Conservation (phyloP, 164 flowering plant species). For the Amborella trichopoda region DNA sequence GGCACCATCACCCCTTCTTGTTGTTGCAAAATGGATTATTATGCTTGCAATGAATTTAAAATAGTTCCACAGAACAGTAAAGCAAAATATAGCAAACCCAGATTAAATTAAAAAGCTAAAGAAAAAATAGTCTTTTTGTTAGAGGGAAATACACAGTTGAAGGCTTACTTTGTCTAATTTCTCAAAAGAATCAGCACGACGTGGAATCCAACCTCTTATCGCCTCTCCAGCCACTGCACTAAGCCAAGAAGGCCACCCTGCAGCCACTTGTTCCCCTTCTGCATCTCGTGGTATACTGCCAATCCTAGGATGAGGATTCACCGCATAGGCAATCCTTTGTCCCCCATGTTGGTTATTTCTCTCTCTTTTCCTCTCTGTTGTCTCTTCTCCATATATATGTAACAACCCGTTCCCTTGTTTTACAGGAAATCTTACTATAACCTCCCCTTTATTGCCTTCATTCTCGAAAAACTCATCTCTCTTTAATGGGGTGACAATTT, state of each 20-base stretch:
- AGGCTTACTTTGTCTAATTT: slow-evolving; percentile 76
- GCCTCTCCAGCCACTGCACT: slow-evolving; percentile 96
- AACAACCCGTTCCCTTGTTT: slow-evolving; percentile 45
- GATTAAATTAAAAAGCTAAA: not conserved
- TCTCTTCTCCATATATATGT: slow-evolving; percentile 28
- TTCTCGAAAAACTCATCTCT: slow-evolving; percentile 38
- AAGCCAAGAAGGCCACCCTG: slow-evolving; percentile 99
- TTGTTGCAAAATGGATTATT: no score
- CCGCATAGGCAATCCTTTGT: not conserved
- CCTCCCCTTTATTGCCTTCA: slow-evolving; percentile 30
- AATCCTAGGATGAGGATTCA: slow-evolving; percentile 29
- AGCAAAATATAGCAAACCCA: not conserved
- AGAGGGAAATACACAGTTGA: not conserved
- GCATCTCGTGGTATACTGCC: slow-evolving; percentile 42
- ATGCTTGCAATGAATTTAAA: not conserved
- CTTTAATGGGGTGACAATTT: slow-evolving; percentile 27
- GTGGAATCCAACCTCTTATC: slow-evolving; percentile 88
- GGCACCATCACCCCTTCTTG: no score
- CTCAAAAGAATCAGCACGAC: slow-evolving; percentile 93
- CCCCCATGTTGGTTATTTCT: slow-evolving; percentile 21
- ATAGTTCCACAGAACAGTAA: not conserved
- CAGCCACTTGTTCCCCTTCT: slow-evolving; percentile 90
- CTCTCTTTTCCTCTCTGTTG: slow-evolving; percentile 52
- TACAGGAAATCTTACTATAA: slow-evolving; percentile 40
- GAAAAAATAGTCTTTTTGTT: not conserved